Conservation (phyloP, 2,329 filamentous ascomycete species). For the Coleophoma cylindrospora region DNA sequence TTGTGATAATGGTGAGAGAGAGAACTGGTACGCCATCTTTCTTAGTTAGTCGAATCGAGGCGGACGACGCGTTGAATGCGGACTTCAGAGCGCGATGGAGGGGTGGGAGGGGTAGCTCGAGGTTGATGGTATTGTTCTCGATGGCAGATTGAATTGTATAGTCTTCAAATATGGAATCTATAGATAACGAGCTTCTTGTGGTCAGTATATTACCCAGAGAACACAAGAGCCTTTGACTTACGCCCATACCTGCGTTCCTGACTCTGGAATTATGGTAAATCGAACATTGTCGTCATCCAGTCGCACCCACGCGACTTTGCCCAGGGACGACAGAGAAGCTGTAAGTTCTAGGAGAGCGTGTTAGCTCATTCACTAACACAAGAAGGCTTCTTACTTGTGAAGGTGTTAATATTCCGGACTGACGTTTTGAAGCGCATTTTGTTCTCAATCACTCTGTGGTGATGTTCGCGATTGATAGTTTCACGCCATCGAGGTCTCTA, state of each 20-base stretch:
- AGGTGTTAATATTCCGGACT: constrained; percentile 60
- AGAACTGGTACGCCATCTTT: constrained; percentile 83
- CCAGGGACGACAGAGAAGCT: constrained; percentile 55
- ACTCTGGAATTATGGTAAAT: constrained; percentile 93
- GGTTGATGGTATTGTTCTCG: constrained; percentile 82
- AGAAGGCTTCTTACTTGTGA: constrained; percentile 45
- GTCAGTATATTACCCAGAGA: constrained; percentile 24
- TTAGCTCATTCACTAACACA: constrained; percentile 2
- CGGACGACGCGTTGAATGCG: constrained; percentile 73
- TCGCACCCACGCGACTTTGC: constrained; percentile 42
- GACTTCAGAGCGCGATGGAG: constrained; percentile 90
- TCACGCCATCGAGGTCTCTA: not conserved
- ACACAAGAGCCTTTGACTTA: constrained; percentile 40
- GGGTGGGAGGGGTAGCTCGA: constrained; percentile 85
- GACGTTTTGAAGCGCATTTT: constrained; percentile 64
- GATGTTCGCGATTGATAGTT: not conserved
- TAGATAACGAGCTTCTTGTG: constrained; percentile 44
- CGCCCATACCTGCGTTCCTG: constrained; percentile 95
- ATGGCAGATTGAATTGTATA: constrained; percentile 86
- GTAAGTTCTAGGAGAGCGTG: constrained; percentile 48
- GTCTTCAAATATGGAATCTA: constrained; percentile 82
- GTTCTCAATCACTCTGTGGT: not conserved
- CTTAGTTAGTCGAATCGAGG: constrained; percentile 86
- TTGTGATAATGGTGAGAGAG: constrained; percentile 83
- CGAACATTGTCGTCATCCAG: constrained; percentile 82